Conservation (phyloP, 176 grass and related monocot genomes). For the Lolium perenne region DNA sequence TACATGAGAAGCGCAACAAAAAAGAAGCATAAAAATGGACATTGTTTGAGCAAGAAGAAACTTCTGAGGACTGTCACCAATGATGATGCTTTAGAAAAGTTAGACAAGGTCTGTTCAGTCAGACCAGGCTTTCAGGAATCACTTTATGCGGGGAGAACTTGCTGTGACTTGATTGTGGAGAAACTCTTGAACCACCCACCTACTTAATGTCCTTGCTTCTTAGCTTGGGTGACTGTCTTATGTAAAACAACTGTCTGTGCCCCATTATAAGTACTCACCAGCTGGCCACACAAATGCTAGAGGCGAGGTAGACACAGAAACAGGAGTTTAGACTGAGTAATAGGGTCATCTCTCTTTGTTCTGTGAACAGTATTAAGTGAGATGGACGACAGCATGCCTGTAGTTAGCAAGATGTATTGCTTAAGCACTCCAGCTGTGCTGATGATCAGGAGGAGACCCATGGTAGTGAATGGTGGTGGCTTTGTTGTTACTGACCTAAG, state of each 20-base stretch:
- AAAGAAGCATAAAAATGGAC: constrained; percentile 15
- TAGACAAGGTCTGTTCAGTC: constrained; percentile 45
- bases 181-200: constrained; percentile 45
- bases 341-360: constrained; percentile 17
- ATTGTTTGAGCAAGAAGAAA: constrained; percentile 48
- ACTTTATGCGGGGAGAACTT: constrained; percentile 47
- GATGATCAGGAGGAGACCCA: constrained; percentile 75
- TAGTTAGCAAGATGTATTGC: constrained; percentile 92
- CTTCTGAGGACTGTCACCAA: constrained; percentile 52
- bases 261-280: constrained; percentile 52
- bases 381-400: constrained; percentile 58
- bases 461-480: constrained; percentile 76
- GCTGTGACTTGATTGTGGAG: constrained; percentile 38
- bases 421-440: constrained; percentile 48
- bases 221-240: constrained; percentile 43
- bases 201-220: constrained; percentile 54
- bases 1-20: constrained; percentile 11
- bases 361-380: constrained; percentile 27
- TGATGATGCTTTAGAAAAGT: constrained; percentile 60
- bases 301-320: constrained; percentile 47
- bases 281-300: constrained; percentile 31
- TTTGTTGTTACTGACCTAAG: constrained; percentile 70
- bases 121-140: constrained; percentile 34
- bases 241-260: constrained; percentile 29
- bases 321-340: constrained; percentile 30